A percentile compares a stretch with the other conserved stretches of the same genome.
Conservation (phyloP, 2,329 filamentous ascomycete species). For the Colletotrichum incanum region DNA sequence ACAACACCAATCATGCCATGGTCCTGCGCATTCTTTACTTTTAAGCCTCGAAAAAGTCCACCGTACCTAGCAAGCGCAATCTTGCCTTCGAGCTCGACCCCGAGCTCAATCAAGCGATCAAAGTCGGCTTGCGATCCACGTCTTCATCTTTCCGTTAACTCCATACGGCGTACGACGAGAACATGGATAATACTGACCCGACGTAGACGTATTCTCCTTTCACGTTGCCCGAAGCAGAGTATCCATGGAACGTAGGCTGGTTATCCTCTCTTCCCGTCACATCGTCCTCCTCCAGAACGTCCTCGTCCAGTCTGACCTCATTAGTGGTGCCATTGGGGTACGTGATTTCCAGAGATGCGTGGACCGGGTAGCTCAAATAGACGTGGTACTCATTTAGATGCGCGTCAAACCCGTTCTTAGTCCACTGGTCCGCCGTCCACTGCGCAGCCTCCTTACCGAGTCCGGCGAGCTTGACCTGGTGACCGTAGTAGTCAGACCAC, state of each 20-base stretch:
- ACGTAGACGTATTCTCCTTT: slow-evolving; percentile 83
- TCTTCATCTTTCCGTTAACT: slow-evolving; percentile 38
- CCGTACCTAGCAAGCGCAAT: slow-evolving; percentile 86
- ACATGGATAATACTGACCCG: slow-evolving; percentile 63
- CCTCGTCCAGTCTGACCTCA: slow-evolving; percentile 80
- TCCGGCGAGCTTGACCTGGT: slow-evolving; percentile 57
- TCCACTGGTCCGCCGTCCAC: slow-evolving; percentile 58
- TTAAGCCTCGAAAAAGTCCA: slow-evolving; percentile 82
- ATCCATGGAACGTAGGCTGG: slow-evolving; percentile 87
- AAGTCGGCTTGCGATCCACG: slow-evolving; percentile 82
- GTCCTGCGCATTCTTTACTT: slow-evolving; percentile 87
- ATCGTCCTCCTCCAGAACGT: slow-evolving; percentile 80
- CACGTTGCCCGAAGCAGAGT: slow-evolving; percentile 84
- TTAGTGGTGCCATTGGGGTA: slow-evolving; percentile 64
- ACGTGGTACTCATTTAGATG: slow-evolving; percentile 67
- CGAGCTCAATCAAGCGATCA: slow-evolving; percentile 77
- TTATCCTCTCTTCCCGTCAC: slow-evolving; percentile 78
- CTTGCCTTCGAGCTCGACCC: slow-evolving; percentile 81
- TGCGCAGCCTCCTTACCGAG: slow-evolving; percentile 55
- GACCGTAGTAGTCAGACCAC: slow-evolving; percentile 58
- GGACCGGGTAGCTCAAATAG: slow-evolving; percentile 74
- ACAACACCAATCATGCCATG: slow-evolving; percentile 81
- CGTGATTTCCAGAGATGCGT: slow-evolving; percentile 63
- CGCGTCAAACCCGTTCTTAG: slow-evolving; percentile 53
- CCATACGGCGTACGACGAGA: rapidly evolving